Base-by-base conservation (phyloP, 2,329 filamentous ascomycete genomes). In the Nigrospora sphaerica region DNA sequence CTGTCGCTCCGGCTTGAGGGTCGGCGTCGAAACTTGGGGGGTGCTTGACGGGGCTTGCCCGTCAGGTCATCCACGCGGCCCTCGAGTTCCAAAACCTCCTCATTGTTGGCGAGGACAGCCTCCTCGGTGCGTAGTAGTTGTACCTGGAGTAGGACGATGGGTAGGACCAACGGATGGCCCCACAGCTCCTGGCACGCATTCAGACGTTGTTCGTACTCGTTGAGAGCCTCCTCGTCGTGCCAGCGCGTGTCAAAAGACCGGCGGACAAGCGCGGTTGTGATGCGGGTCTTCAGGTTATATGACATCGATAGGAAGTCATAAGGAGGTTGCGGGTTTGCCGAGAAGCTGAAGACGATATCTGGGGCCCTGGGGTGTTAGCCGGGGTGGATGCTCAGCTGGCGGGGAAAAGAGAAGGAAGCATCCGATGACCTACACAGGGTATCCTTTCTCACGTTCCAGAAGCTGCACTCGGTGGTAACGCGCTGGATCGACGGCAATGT, bases 291-390 rank as follows among this genome's bases (percentile, higher is more conserved):
- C 33, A 73, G 53, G 45, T 65, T 62, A 54, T 73, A 72, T 5
- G 68, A 66, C 67, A 73, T 69, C 37, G 69, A 72, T 11, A 73
- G 57, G 50, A 73, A 73, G 54, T 73, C 70, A 40, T 69, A 73
- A 0, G 70, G 70, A 0, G 70, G 69, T 38, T 64, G 66, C 18
- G 70, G 67, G 45, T 68, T 66, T 18, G 63, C 62, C 4, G 70
- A 71, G 51, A 73, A 73, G 32, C 68, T 68, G 44, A 73, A 59
- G 44, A 73, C 68, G 34, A 73, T 54, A 49, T 67, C 67, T 69
- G 23, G 23, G 23, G 23, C 5, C 23, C 23, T 10, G 23, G 23
- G 23, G 23, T 9, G 7, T 28, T 10, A 28, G 23, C 7, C 23
- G 23, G 23, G 23, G 6, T 9, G 23, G 23, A 2, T 10, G 23